Conservation (phyloP, 176 grass and related monocot genomes). For the Avena atlantica region DNA sequence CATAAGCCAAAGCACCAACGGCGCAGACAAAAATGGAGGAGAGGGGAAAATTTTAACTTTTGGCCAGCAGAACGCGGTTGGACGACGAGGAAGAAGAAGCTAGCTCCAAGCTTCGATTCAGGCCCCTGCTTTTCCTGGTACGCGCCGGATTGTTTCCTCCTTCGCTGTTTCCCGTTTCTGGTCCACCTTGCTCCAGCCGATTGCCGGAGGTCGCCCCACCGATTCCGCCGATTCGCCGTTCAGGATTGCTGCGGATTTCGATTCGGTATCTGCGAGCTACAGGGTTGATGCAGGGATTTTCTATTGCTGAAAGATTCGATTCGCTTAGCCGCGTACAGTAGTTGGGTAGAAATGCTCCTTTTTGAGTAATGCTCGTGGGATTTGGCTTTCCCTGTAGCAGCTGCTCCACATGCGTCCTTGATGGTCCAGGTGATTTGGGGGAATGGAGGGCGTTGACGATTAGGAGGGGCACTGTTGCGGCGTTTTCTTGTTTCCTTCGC, state of each 20-base stretch:
- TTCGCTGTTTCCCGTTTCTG: not conserved
- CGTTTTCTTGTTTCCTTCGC: not conserved
- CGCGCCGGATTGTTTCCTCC: not conserved
- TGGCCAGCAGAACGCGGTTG: not conserved
- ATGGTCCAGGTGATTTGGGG: not conserved
- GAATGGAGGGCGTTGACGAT: not conserved
- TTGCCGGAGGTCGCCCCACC: not conserved
- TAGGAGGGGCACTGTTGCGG: not conserved
- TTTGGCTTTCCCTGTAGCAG: not conserved
- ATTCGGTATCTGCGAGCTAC: not conserved
- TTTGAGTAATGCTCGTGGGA: not conserved
- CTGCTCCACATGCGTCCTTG: not conserved
- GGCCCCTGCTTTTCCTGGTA: conserved; percentile 1
- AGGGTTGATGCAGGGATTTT: not conserved
- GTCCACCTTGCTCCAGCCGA: not conserved
- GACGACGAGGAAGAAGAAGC: not conserved
- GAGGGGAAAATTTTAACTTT: not conserved
- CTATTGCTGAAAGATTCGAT: not conserved
- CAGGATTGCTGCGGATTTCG: not conserved
- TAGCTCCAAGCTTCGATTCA: not conserved
- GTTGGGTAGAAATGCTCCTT: not conserved
- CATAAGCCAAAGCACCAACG: conserved; percentile 26
- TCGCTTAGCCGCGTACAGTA: not conserved
- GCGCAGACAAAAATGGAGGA: not conserved
- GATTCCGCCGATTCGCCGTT: not conserved